These are phyloP conservation scores for Ophiostoma fasciatum DNA, from an alignment of 2,329 filamentous ascomycete species.

Conservation along the genomic window DNA sequence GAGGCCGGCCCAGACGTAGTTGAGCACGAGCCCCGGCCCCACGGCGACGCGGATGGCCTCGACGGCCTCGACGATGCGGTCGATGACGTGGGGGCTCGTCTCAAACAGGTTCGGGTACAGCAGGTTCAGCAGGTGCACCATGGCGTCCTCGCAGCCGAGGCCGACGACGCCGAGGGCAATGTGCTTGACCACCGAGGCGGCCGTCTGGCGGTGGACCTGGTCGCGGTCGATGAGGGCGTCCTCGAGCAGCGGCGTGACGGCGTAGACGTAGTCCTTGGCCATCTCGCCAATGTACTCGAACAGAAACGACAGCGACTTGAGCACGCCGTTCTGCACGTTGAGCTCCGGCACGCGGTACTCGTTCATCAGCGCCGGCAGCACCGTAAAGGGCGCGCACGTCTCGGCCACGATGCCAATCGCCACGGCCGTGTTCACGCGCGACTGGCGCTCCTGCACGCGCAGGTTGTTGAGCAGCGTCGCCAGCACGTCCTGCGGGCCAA, in stretches of 20 bases:
- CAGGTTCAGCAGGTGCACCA: constrained; percentile 93
- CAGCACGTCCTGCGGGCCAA: constrained; percentile 92
- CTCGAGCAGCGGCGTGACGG: constrained; percentile 86
- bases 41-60: constrained; percentile 91
- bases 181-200: constrained; percentile 93
- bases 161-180: constrained; percentile 96
- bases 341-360: constrained; percentile 97
- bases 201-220: constrained; percentile 94
- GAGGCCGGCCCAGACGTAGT: constrained; percentile 94
- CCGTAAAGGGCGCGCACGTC: constrained; percentile 95
- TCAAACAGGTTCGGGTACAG: constrained; percentile 96
- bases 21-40: constrained; percentile 83
- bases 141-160: constrained; percentile 92
- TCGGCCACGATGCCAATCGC: constrained; percentile 98
- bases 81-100: constrained; percentile 95
- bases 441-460: constrained; percentile 92
- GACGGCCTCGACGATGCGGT: constrained; percentile 93
- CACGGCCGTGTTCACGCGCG: constrained; percentile 94
- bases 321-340: constrained; percentile 96
- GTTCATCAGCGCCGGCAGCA: constrained; percentile 98
- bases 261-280: constrained; percentile 99
- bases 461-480: constrained; percentile 94
- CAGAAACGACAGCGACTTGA: constrained; percentile 91
- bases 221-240: constrained; percentile 96
- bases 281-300: constrained; percentile 99